Evolutionary conservation across 192 early-diverging fungal species (phyloP), one percentile per base, ranked within the genome.

Genomic region (Gryganskiella cystojenkinii): DNA sequence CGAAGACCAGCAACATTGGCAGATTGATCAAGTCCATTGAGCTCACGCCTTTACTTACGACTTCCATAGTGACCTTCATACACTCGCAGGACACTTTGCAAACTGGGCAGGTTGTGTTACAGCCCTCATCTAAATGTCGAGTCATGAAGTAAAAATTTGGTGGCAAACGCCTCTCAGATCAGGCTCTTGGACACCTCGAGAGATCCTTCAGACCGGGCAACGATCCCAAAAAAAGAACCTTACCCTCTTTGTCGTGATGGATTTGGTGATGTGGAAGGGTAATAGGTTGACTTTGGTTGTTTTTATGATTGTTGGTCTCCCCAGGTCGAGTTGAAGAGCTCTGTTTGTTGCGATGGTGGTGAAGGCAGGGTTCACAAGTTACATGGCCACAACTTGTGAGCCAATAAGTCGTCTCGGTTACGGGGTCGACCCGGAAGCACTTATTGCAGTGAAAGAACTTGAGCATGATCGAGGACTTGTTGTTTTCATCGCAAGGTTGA

Each of bases 361-460:
- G 55, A 35, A 78, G 14, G 50, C 74, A 78, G n/a, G 34, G 17
- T 14, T 64, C 53, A 43, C 74, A 78, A 6, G 64, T 30, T 14
- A 78, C 46, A 59, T 78, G 74, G 0, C 74, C 74, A 22, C 74
- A 78, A 17, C 62, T 54, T 27, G 67, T 64, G 28, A 78, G 45
- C 49, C 61, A 44, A 31, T 69, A 67, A 4, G 22, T 0, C 3
- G 46, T 19, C 5, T 64, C 66, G 3, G 27, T 17, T 3, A 46
- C 25, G 4, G 74, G 46, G 17, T 63, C 61, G 7, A 22, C 49
- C 46, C 46, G 54, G 33, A 78, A 78, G 56, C 74, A 78, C 33
- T 64, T 78, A 31, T 69, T 69, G 31, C 74, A 78, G 25, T 78
- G 67, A 13, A 78, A 40, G 52, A 61, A 56, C 50, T 76, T 67